Conservation (phyloP, 305 asterid species). For the Rubia peregrina region DNA sequence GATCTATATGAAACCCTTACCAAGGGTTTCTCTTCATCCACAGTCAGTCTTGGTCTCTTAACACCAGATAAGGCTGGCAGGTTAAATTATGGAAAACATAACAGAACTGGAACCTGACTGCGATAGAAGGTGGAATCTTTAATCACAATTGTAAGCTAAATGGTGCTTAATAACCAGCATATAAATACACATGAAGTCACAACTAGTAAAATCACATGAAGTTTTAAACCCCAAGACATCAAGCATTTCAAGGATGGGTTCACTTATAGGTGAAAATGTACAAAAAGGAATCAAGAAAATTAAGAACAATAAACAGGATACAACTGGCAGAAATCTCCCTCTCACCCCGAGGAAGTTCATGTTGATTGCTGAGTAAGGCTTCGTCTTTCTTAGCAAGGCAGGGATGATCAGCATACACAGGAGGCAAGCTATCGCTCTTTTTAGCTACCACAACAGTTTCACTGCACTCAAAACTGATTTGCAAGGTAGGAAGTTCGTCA, state of each 20-base stretch:
- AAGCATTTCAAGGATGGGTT: background rate
- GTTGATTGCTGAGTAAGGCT: constrained; percentile 27
- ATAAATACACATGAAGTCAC: background rate
- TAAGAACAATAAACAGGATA: constrained; percentile 35
- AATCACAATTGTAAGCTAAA: background rate
- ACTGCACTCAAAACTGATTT: constrained; percentile 27
- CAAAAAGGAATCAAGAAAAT: background rate
- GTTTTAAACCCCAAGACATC: background rate
- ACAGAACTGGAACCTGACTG: constrained; percentile 12
- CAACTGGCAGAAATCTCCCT: constrained; percentile 38
- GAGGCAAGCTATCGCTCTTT: constrained; percentile 18
- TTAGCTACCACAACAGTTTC: constrained; percentile 37
- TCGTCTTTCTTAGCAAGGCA: constrained; percentile 31
- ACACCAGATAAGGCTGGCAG: constrained; percentile 56
- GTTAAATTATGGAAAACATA: constrained; percentile 37
- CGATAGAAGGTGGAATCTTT: constrained; percentile 2
- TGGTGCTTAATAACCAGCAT: background rate
- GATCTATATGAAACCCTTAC: constrained; percentile 63
- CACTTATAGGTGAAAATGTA: constrained; percentile 1
- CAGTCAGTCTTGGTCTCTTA: constrained; percentile 68
- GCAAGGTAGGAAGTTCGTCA: constrained; percentile 20
- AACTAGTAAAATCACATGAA: background rate
- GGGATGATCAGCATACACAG: constrained; percentile 34
- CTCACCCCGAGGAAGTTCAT: constrained; percentile 27
- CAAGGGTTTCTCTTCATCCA: constrained; percentile 63